Conservation (phyloP, 2,329 filamentous ascomycete genomes). For the Ophiostoma sp. region DNA sequence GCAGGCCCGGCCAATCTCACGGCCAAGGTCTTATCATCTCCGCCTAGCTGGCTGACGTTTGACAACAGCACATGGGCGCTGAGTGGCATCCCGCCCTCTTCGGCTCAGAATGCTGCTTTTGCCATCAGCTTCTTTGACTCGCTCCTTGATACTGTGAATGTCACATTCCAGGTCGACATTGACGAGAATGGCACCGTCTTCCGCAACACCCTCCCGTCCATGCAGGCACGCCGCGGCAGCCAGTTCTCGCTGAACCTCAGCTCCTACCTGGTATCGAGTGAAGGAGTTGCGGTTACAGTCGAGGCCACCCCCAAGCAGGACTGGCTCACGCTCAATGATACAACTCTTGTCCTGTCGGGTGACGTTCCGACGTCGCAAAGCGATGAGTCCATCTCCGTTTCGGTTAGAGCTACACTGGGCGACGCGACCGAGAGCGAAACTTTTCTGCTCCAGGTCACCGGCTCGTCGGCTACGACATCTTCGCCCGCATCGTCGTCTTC, state of each 20-base stretch:
- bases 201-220: constrained; percentile 36
- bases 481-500: constrained; percentile 18
- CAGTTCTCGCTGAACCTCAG: constrained; percentile 41
- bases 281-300: constrained; percentile 38
- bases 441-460: constrained; percentile 37
- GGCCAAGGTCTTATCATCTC: constrained; percentile 45
- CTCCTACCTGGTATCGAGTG: constrained; percentile 40
- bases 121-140: constrained; percentile 55
- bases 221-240: constrained; percentile 41
- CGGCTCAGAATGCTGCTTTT: constrained; percentile 56
- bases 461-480: constrained; percentile 25
- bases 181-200: constrained; percentile 37
- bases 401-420: constrained; percentile 34
- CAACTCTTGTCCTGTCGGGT: constrained; percentile 38
- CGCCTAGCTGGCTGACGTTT: constrained; percentile 66
- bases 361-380: constrained; percentile 25
- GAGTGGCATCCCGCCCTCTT: constrained; percentile 58
- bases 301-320: constrained; percentile 35
- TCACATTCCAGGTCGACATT: constrained; percentile 43
- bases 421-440: constrained; percentile 37
- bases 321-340: constrained; percentile 40
- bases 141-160: constrained; percentile 54
- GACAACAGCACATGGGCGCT: constrained; percentile 58
- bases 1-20: constrained; percentile 36
- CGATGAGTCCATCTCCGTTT: constrained; percentile 25